A percentile compares a stretch with the other conserved stretches of the same genome.
Evolutionary conservation across 805 yeast genomes (phyloP).

Genomic region (Hanseniaspora valbyensis): DNA sequence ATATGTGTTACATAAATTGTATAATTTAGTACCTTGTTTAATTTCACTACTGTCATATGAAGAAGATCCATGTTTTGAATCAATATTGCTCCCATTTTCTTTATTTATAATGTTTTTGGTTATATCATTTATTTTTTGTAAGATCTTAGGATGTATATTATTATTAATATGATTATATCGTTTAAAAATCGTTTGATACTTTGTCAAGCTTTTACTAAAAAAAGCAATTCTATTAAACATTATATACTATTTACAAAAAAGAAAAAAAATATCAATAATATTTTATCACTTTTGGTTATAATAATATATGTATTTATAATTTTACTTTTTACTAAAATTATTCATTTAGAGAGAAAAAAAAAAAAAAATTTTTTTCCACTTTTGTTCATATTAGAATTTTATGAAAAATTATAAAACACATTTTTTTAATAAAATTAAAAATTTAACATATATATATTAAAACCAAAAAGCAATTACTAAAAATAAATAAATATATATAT

Average conservation of each 20-base stretch:
- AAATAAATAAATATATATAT: background rate
- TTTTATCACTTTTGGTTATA: too few species aligned
- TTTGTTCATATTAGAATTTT: too few species aligned
- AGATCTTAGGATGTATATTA: background rate
- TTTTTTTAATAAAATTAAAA: too few species aligned
- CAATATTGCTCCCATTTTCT: background rate
- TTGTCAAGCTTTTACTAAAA: too few species aligned
- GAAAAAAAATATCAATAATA: background rate
- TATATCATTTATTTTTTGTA: background rate
- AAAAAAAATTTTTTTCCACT: too few species aligned
- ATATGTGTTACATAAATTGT: background rate
- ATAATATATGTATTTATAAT: too few species aligned
- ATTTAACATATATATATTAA: background rate
- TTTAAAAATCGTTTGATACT: too few species aligned
- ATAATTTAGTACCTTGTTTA: background rate
- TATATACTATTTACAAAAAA: too few species aligned
- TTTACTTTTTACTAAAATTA: too few species aligned
- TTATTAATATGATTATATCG: background rate
- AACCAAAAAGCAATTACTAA: background rate
- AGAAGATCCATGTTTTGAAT: background rate
- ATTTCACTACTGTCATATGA: background rate
- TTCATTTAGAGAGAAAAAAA: too few species aligned
- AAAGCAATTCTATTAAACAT: too few species aligned
- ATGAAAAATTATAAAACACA: too few species aligned
- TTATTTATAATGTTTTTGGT: background rate